Conservation (phyloP, 495 filamentous ascomycete genomes). For the Ascodesmis nigricans region DNA sequence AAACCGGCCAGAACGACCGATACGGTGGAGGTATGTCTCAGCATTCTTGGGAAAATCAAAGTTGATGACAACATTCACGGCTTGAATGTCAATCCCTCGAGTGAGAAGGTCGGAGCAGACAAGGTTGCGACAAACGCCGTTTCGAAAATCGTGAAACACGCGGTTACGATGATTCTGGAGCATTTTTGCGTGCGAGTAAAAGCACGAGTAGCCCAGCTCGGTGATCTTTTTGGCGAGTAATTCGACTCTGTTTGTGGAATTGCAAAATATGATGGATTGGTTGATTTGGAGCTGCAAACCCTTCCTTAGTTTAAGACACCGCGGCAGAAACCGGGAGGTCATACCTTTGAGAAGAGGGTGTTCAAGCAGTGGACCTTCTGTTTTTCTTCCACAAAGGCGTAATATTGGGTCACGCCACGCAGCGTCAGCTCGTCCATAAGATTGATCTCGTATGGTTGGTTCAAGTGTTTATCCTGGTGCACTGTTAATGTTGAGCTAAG, state of each 20-base stretch:
- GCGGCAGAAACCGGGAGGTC: no score
- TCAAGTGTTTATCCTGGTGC: constrained; percentile 73
- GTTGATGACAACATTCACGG: constrained; percentile 99
- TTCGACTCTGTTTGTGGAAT: constrained; percentile 95
- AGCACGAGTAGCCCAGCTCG: constrained; percentile 95
- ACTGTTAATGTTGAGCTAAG: neutral
- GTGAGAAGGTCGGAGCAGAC: constrained; percentile 96
- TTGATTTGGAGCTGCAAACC: constrained; percentile 92
- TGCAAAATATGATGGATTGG: constrained; percentile 99
- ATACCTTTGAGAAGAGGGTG: constrained; percentile 75
- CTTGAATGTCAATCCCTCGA: constrained; percentile 97
- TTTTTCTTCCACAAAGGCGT: constrained; percentile 97
- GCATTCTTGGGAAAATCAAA: constrained; percentile 99
- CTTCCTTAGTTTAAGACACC: no score
- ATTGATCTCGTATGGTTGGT: constrained; percentile 90
- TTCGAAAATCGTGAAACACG: constrained; percentile 97
- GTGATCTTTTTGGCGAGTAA: constrained; percentile 98
- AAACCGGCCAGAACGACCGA: constrained; percentile 91
- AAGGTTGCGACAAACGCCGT: constrained; percentile 89
- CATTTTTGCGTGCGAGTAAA: constrained; percentile 98
- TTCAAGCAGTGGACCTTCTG: constrained; percentile 98
- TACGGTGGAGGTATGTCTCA: constrained; percentile 96
- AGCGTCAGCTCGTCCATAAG: constrained; percentile 98
- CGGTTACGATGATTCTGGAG: constrained; percentile 92
- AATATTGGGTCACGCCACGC: constrained; percentile 95